A percentile compares a stretch with the other conserved stretches of the same genome.
phyloP scores from a whole-genome alignment of 176 grass and related monocot species.

The Ananas comosus region DNA sequence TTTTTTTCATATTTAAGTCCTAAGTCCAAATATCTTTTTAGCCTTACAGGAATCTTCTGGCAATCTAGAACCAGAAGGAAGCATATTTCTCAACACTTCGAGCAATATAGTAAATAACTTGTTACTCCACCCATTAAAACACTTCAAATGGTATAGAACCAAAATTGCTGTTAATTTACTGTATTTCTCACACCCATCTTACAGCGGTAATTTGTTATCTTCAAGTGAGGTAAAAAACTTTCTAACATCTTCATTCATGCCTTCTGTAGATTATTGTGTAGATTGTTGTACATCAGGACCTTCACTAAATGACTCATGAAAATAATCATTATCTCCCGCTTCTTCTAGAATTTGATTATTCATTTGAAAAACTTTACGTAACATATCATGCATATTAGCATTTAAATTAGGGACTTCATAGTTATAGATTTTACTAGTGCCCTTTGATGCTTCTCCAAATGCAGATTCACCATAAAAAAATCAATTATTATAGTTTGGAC shows the following conservation, averaged over 20 bases:
- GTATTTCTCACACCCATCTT: not conserved
- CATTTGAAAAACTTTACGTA: not conserved
- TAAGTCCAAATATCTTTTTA: slow-evolving; percentile 23
- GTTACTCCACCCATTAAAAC: not conserved
- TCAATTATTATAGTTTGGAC: too few species aligned
- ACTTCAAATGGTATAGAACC: not conserved
- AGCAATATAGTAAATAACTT: not conserved
- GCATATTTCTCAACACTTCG: not conserved
- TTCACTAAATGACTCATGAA: too few species aligned
- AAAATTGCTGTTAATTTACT: not conserved
- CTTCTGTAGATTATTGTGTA: not conserved
- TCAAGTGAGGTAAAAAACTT: not conserved
- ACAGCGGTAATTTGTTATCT: not conserved
- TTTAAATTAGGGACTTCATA: too few species aligned
- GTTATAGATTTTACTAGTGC: too few species aligned
- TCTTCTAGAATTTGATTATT: not conserved
- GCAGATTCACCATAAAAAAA: too few species aligned
- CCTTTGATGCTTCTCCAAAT: too few species aligned
- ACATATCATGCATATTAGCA: not conserved
- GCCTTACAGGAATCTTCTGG: slow-evolving; percentile 15
- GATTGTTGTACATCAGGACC: too few species aligned
- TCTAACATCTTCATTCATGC: not conserved
- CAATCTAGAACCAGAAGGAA: slow-evolving; percentile 10
- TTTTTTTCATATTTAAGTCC: slow-evolving; percentile 18
- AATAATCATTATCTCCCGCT: not conserved